These are phyloP conservation scores for Colletotrichum theobromicola DNA, from an alignment of 2,329 filamentous ascomycete species.

Conservation along the genomic window DNA sequence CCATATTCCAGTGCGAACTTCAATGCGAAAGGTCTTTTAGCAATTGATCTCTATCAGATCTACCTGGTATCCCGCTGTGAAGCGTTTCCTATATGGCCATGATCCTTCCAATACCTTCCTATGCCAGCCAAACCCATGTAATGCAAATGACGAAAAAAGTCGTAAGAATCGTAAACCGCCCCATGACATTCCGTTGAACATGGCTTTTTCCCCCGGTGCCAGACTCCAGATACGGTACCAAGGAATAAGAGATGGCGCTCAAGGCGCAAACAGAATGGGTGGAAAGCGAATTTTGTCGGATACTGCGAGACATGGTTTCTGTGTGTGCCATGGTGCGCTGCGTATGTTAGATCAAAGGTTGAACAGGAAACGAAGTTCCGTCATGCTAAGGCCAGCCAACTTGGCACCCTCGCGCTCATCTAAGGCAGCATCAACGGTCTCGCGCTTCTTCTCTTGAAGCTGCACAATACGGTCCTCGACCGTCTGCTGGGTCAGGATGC, in stretches of 20 bases:
- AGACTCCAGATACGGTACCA: neutral
- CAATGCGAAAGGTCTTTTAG: neutral
- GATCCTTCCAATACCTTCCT: neutral
- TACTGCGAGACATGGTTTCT: neutral
- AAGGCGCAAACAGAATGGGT: neutral
- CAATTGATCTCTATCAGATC: neutral
- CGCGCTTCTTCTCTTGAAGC: constrained; percentile 79
- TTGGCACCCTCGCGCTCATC: constrained; percentile 74
- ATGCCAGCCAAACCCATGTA: neutral
- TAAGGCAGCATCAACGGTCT: constrained; percentile 78
- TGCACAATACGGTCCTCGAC: constrained; percentile 87
- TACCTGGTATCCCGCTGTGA: neutral
- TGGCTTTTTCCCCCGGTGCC: neutral
- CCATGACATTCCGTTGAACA: neutral
- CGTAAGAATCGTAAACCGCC: neutral
- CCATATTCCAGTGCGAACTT: neutral
- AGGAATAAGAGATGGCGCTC: neutral
- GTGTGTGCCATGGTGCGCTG: neutral
- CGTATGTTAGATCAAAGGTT: constrained; percentile 20
- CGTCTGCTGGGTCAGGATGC: constrained; percentile 76
- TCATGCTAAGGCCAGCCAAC: constrained; percentile 68
- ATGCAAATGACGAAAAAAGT: neutral
- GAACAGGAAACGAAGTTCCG: constrained; percentile 76
- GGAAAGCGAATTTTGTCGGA: neutral
- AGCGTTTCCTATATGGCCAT: constrained; percentile 8